Base-by-base conservation (phyloP, 495 filamentous ascomycete genomes). In the Annulohypoxylon bovei region DNA sequence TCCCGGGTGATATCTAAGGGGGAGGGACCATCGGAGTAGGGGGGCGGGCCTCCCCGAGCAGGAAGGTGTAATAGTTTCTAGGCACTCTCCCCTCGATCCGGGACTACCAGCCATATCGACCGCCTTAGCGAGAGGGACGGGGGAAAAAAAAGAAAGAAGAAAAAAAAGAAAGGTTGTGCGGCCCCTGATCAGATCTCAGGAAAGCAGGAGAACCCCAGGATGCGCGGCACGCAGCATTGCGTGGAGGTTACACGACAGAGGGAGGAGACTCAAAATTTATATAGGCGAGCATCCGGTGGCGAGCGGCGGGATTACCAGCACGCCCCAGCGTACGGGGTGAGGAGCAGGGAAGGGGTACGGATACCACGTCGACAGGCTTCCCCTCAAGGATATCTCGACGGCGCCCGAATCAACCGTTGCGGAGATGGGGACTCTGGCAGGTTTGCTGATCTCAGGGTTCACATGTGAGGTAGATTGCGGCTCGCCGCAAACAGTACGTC, bases 341-440 rank as follows among this genome's bases (percentile, higher is more conserved):
- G 59, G 59, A 44, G 61, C 44, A 56, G 12, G 33, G 46, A 61
- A 28, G 55, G 46, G 35, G 14, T 18, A 53, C 30, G 33, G 42
- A 68, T 72, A 72, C 70, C 54, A 72, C 70, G 22, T 72, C 70
- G 65, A 68, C 70, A 72, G 70, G 65, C 70, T 68, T 68, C 65
- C 70, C 70, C 65, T 72, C 70, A 68, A 65, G 49, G n/a, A 62
- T 4, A 20, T 8, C 1, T 56, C 35, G 37, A 46, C 40, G 47
- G 50, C 54, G 58, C 52, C 65, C 55, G 65, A 72, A 72, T 62
- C 56, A 65, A 40, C 65, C 61, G 65, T 53, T 50, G 64, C 63
- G 70, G 59, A 52, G 60, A 53, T 25, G 57, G 46, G 57, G 46
- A 27, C 42, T 54, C 27, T 65, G 55, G 49, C 54, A 60, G 55